phyloP scores from a whole-genome alignment of 164 flowering plant species.

The Dillenia suffruticosa region DNA sequence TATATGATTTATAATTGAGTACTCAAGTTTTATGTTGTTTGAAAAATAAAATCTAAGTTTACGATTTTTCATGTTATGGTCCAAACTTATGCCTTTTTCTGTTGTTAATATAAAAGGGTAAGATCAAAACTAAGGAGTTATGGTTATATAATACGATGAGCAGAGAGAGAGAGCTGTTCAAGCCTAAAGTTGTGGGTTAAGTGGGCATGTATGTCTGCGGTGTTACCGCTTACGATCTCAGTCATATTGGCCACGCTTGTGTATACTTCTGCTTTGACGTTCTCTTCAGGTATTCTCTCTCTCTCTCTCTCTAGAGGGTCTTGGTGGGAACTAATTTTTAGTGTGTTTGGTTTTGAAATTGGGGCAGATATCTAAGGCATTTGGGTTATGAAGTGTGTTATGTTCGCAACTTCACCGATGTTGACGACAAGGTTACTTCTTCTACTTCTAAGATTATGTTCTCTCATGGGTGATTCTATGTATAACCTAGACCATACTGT shows the following conservation, averaged over 20 bases:
- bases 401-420: slow-evolving; percentile 95
- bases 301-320: slow-evolving; percentile 1
- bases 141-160: slow-evolving; percentile 82
- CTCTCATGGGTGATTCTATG: too few relatives aligned
- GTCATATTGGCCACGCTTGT: slow-evolving; percentile 91
- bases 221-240: slow-evolving; percentile 82
- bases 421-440: slow-evolving; percentile 83
- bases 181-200: slow-evolving; percentile 56
- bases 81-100: too few relatives aligned
- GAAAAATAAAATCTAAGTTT: too few relatives aligned
- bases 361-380: slow-evolving; percentile 78
- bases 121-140: slow-evolving; percentile 23
- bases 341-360: slow-evolving; percentile 21
- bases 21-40: too few relatives aligned
- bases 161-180: slow-evolving; percentile 60
- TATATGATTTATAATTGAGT: too few relatives aligned
- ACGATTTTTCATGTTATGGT: too few relatives aligned
- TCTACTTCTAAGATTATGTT: neutral
- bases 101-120: too few relatives aligned
- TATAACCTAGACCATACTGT: neutral
- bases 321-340: slow-evolving; percentile 10
- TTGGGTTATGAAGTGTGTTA: slow-evolving; percentile 77
- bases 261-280: slow-evolving; percentile 83
- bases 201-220: slow-evolving; percentile 95
- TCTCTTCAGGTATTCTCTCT: slow-evolving; percentile 57